These are phyloP conservation scores for Tremella fuciformis DNA, from an alignment of 768 basidiomycete genomes.

Conservation along the genomic window DNA sequence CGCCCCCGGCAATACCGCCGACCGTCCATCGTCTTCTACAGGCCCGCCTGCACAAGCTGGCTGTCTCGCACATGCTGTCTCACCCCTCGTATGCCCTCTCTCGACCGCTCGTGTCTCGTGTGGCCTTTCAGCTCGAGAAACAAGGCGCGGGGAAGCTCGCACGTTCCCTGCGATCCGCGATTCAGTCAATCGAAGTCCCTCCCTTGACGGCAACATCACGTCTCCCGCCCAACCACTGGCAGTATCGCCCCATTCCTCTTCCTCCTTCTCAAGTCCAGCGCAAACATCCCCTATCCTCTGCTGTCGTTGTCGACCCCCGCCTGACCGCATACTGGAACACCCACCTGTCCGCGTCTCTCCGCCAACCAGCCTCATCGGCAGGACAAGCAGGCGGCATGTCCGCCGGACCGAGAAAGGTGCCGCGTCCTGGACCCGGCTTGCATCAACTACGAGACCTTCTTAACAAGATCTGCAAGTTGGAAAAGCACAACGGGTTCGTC, in stretches of 20 bases:
- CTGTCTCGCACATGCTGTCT: conserved; percentile 30
- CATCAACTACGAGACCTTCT: conserved; percentile 48
- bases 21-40: conserved; percentile 25
- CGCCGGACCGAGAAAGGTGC: conserved; percentile 54
- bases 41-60: conserved; percentile 26
- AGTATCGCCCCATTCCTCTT: not conserved
- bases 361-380: conserved; percentile 47
- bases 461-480: conserved; percentile 53
- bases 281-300: not conserved
- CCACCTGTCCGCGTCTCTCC: conserved; percentile 54
- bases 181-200: not conserved
- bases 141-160: conserved; percentile 36
- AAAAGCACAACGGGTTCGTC: conserved; percentile 55
- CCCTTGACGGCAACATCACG: not conserved
- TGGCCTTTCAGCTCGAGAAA: conserved; percentile 19
- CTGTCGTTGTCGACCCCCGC: not conserved
- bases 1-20: conserved; percentile 14
- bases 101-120: conserved; percentile 12
- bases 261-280: too few species aligned
- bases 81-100: conserved; percentile 30
- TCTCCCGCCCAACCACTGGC: not conserved
- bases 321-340: conserved; percentile 23
- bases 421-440: conserved; percentile 14
- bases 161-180: conserved; percentile 11
- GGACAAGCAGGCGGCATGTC: conserved; percentile 53